Base-by-base conservation (phyloP, 768 basidiomycete genomes). In the Nidularia sp. region DNA sequence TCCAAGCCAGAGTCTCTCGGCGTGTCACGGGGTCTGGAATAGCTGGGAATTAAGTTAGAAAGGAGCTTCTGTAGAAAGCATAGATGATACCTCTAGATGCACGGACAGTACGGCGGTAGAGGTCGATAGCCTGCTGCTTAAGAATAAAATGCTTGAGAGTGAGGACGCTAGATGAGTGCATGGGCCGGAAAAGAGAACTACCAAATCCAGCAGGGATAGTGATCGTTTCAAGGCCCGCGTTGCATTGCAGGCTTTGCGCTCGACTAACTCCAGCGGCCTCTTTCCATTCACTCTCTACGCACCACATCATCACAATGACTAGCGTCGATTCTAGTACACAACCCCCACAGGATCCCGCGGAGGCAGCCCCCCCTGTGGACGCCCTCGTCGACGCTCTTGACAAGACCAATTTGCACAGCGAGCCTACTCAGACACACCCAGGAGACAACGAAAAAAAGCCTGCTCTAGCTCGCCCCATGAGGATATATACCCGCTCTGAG, bases 141-240 rank as follows among this genome's bases (percentile, higher is more conserved):
- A 91, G 76, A 60, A 92, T 78, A 62, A 90, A 91, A 68, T 91
- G 87, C 68, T 77, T 86, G 66, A 91, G 78, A 34, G 84, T 80
- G 51, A 75, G 48, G 39, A 10, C 15, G 39, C 39, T 25, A 25
- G 25, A 25, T 25, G 25, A 25, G 25, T 25, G 25, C 34, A 49
- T 45, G 33, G 34, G 39, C 49, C 50, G 57, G 50, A 61, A 62
- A 53, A 47, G 60, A 49, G 49, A 58, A 55, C 46, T 43, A 31
- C 49, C 47, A 35, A 49, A 62, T 45, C 49, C 55, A 46, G 60
- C 53, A 54, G 53, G 51, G 25, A 25, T 25, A 25, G 25, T 25
- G 25, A 25, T 25, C 25, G 25, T 25, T 25, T 25, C 25, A 25
- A 25, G 25, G 25, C 25, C 25, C 25, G 25, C 25, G 25, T 25